Evolutionary conservation across 2,329 filamentous ascomycete species (phyloP), one percentile per base, ranked within the genome.

Genomic region (Dactylonectria macrodidyma): DNA sequence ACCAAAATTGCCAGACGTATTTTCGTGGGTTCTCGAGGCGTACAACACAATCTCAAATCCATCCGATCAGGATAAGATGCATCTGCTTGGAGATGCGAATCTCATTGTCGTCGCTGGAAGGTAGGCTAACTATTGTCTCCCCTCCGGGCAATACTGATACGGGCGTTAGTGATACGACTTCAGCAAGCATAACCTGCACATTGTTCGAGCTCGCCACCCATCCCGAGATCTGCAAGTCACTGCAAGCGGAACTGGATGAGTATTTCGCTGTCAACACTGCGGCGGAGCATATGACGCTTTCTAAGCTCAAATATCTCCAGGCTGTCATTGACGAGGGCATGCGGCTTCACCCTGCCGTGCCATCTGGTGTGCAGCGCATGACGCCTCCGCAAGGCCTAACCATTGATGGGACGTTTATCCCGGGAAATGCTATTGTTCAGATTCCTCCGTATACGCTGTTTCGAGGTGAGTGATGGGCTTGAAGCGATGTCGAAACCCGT

Each of bases 301-400:
- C 71, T 3, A 74, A 72, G 46, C 65, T 79, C 34, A 62, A 67
- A 16, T 74, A 78, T 48, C 76, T 83, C 11, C 76, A 80, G 52
- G 82, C 79, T 3, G 73, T 76, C 41, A 80, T 85, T 52, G 78
- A 85, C 52, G 84, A 86, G 67, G 58, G 79, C 0, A 73, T 84
- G 38, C 76, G 83, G 0, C 69, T 84, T 4, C 73, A 80, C 48
- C 82, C 83, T 1, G 71, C 82, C 1, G 78, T 83, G 0, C 78
- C 79, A 0, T 76, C 75, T 2, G 81, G 80, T 2, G 36, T 80
- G 5, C 77, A 78, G 50, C 72, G 83, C 2, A 66, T 79, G 34
- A 83, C 82, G 3, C 81, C 83, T 0, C 76, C 78, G 0, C 75
- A 82, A 47, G 84, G 84, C 1, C n/a, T 78, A 6, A 48, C 59